A percentile compares a stretch with the other conserved stretches of the same genome.
Conservation (phyloP, 2,329 filamentous ascomycete genomes). For the Alternaria conjuncta region DNA sequence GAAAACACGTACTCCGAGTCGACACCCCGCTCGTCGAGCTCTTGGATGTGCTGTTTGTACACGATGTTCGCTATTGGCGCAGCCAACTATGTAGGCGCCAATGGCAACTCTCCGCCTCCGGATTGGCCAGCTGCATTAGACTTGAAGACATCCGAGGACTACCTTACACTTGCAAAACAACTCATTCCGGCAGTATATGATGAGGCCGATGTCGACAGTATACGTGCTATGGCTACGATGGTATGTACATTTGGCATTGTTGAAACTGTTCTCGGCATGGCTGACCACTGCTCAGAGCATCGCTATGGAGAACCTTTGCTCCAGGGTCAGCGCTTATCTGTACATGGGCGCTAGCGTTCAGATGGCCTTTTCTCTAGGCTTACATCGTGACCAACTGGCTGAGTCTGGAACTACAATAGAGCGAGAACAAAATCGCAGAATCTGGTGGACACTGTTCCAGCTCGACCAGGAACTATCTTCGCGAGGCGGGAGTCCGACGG, state of each 20-base stretch:
- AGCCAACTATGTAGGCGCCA: conserved; percentile 26
- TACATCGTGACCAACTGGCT: conserved; percentile 45
- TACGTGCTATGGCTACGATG: conserved; percentile 44
- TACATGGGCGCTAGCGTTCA: conserved; percentile 47
- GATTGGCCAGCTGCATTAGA: conserved; percentile 27
- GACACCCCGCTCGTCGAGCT: conserved; percentile 27
- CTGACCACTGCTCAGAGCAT: conserved; percentile 36
- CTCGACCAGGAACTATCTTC: conserved; percentile 47
- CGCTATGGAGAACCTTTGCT: conserved; percentile 44
- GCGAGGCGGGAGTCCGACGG: conserved; percentile 43
- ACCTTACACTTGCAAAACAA: conserved; percentile 42
- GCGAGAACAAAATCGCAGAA: conserved; percentile 43
- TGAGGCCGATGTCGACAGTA: conserved; percentile 47
- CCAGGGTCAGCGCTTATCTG: conserved; percentile 44
- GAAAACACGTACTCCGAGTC: conserved; percentile 41
- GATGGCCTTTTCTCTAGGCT: conserved; percentile 45
- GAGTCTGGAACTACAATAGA: conserved; percentile 35
- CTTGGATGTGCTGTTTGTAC: conserved; percentile 48
- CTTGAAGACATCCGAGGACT: conserved; percentile 39
- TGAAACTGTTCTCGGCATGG: neutral
- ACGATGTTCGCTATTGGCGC: conserved; percentile 46
- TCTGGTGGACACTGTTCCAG: conserved; percentile 48
- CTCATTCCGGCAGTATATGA: conserved; percentile 43
- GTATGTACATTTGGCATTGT: conserved; percentile 19
- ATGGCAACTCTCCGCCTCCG: conserved; percentile 29